Evolutionary conservation across 495 filamentous ascomycete genomes (phyloP), one percentile per base, ranked within the genome.

Genomic region (Bacidia gigantensis): DNA sequence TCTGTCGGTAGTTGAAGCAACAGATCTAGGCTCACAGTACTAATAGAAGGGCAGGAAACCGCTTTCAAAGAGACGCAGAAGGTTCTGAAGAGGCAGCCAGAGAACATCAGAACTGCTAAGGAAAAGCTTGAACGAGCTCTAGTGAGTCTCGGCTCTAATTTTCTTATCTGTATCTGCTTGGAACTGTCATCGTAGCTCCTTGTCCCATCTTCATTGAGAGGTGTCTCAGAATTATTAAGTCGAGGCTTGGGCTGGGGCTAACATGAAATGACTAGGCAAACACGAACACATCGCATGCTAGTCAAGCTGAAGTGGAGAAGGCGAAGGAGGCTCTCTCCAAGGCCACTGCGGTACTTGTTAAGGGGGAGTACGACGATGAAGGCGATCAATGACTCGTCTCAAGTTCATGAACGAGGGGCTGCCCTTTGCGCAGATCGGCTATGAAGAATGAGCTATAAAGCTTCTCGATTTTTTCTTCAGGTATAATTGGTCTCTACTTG

Each of bases 31-130:
- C 14, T 7, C 29, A 35, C 5, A 35, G 29, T 14, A 35, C 29
- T 35, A 14, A 35, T 35, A 35, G 29, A 7, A 35, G 20, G 20
- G 20, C 46, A 96, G 89, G 75, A 76, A 61, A 75, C 72, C 67
- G 86, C 83, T 17, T 67, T 87, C 14, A 76, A 89, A 56, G 85
- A 95, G 67, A 97, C 90, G 25, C 80, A 82, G 62, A 82, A 79
- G 24, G 79, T 95, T 11, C 80, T 94, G 52, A 82, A 75, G 11
- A 73, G 76, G 0, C 61, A 95, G 58, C 72, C 73, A 57, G 61
- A 75, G 61, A 80, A 83, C 63, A 81, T 94, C 56, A 58, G 58
- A 11, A 72, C 82, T 29, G 80, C 87, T 0, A 71, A 90, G 32
- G 70, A 74, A 38, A 80, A 77, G 50, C 71, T 96, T 43, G 77